Percentiles rank a stretch among this genome's conserved stretches.
Conservation (phyloP, 2,329 filamentous ascomycete species). For the Sphaerulina vaccinii region DNA sequence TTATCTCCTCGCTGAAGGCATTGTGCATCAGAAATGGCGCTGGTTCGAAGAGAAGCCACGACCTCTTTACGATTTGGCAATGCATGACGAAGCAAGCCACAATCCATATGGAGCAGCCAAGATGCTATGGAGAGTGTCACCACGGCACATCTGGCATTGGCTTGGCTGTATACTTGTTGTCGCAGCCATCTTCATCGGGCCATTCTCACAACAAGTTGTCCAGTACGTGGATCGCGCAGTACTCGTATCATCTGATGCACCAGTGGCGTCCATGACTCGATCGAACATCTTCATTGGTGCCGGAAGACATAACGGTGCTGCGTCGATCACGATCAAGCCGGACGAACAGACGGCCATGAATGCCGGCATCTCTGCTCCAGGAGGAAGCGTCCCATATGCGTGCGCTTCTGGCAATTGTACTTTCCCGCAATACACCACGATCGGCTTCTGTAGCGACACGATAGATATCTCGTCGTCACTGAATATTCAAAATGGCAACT, state of each 20-base stretch:
- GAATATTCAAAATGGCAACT: no score
- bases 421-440: constrained; percentile 5
- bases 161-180: constrained; percentile 12
- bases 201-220: constrained; percentile 16
- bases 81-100: no score
- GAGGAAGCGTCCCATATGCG: no score
- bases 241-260: neutral
- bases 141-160: constrained; percentile 14
- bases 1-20: constrained; percentile 11
- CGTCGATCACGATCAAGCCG: constrained; percentile 1
- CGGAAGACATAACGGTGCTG: constrained; percentile 7
- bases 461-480: no score
- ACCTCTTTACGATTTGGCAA: constrained; percentile 9
- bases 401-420: no score
- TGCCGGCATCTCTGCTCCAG: no score
- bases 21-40: constrained; percentile 15
- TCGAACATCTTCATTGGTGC: constrained; percentile 9
- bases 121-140: no score
- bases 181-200: constrained; percentile 7
- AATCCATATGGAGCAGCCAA: neutral
- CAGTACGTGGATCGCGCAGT: constrained; percentile 13
- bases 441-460: constrained; percentile 15
- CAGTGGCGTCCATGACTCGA: constrained; percentile 2
- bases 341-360: neutral
- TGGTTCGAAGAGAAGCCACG: constrained; percentile 10